Base-by-base conservation (phyloP, 1,284 basidiomycete genomes). In the Cryptococcus sp. region DNA sequence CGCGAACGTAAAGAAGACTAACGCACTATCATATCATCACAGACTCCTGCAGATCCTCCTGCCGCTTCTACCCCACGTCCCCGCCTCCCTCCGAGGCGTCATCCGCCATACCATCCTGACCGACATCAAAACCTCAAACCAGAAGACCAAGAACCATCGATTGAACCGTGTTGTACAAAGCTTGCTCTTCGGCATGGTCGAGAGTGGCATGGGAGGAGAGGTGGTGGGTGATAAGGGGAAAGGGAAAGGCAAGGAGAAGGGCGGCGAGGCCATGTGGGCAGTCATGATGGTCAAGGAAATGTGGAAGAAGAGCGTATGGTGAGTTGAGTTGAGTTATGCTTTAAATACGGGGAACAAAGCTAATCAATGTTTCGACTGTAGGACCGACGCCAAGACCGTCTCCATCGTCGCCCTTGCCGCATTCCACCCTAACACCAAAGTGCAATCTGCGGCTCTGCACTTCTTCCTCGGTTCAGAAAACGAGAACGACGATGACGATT, bases 201-300 rank as follows among this genome's bases (percentile, higher is more conserved):
- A 98, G 77, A 85, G 87, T 39, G 93, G 92, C 15, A 84, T 95
- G 87, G 86, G 87, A 46, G 87, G 82, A 10, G 87, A 91, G 68
- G 86, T 91, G 15, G 70, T 86, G 41, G 88, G 90, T 46, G 86
- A 93, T 82, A 90, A 92, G 80, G 88, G 88, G 17, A 82, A 85
- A 60, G 76, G 45, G 64, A 80, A 72, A 53, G 69, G 63, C 45
- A 79, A 77, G 57, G 78, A 81, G 31, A 81, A 81, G 39, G 86
- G 87, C 7, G 89, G 91, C 41, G 95, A 98, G 72, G 94, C 95
- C 2, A 90, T 98, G 85, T 99, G 96, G 95, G 95, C 96, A 1
- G 88, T 99, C 47, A 89, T 95, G 50, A 80, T 99, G 54, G 91
- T 94, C 16, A 90, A 91, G 72, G 94, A 99, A 70, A 82, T 99